Evolutionary conservation across 345 rosid genomes (phyloP), one percentile per base, ranked within the genome.

Genomic region (Populus tremula): DNA sequence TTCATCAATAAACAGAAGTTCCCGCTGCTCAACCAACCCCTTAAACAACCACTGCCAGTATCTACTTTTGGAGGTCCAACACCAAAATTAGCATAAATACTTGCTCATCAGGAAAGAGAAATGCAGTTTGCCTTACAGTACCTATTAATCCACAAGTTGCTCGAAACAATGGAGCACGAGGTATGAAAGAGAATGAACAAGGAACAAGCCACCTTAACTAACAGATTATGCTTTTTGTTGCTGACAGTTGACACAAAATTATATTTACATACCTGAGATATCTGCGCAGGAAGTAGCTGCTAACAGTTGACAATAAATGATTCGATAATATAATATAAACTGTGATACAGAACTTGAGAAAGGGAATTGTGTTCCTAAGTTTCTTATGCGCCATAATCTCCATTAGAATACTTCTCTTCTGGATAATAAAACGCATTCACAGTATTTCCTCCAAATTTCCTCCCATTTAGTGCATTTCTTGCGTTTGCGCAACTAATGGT

Each of bases 401-500:
- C 54, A 27, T 56, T 68, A 71, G 59, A 27, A 35, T 72, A 81
- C 64, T 81, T 81, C 21, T 81, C 84, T 77, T 81, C 84, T 0
- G 84, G 73, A 47, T 72, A 81, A 59, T 81, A 81, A 27, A 61
- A 56, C 35, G 73, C 80, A 14, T 45, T 76, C 35, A 81, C 84
- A 9, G 39, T 68, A 36, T 76, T 81, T 9, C 77, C 84, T 56
- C 77, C 83, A 59, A 77, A 77, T 72, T 77, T 81, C 77, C 80
- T 72, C 64, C 80, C 80, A 61, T 49, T 68, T 36, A 81, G 67
- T 23, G 80, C 77, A 27, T 47, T 72, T 67, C 45, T 81, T 47
- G 80, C 80, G 18, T 49, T 77, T 27, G 83, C 43, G 27, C 79
- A 65, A 11, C 80, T 76, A n/a, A 41, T 33, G 4, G 39, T 62